These are phyloP conservation scores for Vaccinium corymbosum DNA, from an alignment of 148 eudicot species.

Conservation along the genomic window DNA sequence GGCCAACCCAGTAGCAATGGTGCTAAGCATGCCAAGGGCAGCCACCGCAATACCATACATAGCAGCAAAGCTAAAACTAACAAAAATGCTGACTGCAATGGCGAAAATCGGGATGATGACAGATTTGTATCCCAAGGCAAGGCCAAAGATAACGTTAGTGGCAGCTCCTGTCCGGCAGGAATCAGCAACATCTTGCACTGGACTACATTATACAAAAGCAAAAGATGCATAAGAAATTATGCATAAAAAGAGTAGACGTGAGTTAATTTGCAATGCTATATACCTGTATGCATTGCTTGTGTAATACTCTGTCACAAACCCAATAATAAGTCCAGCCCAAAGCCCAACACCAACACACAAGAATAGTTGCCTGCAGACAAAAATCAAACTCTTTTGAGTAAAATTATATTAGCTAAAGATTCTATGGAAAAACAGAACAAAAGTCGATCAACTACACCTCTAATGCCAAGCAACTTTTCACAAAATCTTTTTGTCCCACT, in stretches of 20 bases:
- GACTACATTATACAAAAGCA: conserved; percentile 24
- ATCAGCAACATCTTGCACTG: conserved; percentile 79
- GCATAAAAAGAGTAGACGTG: conserved; percentile 20
- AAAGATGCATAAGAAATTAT: background rate
- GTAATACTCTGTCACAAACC: conserved; percentile 55
- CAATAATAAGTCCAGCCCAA: conserved; percentile 58
- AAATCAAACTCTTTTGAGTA: background rate
- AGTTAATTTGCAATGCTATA: background rate
- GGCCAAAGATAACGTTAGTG: conserved; percentile 71
- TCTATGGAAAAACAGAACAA: background rate
- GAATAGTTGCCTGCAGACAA: conserved; percentile 43
- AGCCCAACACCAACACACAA: conserved; percentile 50
- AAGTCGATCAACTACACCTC: conserved; percentile 30
- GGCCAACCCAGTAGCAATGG: conserved; percentile 57
- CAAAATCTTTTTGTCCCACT: background rate
- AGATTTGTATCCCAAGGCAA: conserved; percentile 70
- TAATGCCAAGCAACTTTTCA: conserved; percentile 34
- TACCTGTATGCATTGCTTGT: conserved; percentile 63
- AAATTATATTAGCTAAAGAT: background rate
- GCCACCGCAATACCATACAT: conserved; percentile 51
- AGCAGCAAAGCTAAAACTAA: conserved; percentile 47
- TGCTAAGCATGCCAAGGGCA: conserved; percentile 58
- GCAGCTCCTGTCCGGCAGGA: conserved; percentile 81
- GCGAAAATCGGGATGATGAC: conserved; percentile 53
- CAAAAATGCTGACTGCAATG: conserved; percentile 41